Conservation (phyloP, 2,329 filamentous ascomycete genomes). For the Ceratocystis diversiconidia region DNA sequence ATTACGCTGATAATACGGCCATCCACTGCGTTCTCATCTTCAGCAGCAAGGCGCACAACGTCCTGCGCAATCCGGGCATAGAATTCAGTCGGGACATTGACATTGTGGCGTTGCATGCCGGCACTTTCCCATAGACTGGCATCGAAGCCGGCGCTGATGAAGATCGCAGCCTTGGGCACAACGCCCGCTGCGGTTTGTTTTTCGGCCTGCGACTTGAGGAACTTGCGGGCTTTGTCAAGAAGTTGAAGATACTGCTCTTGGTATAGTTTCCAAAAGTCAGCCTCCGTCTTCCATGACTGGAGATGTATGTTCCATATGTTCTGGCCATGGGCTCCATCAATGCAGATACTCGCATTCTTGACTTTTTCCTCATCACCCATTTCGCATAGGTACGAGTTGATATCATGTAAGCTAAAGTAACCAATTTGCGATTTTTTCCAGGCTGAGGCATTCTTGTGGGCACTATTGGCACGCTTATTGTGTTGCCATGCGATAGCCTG, state of each 20-base stretch:
- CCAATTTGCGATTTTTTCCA: slow-evolving; percentile 81
- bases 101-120: slow-evolving; percentile 90
- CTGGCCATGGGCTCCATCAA: slow-evolving; percentile 88
- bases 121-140: slow-evolving; percentile 86
- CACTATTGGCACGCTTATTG: slow-evolving; percentile 66
- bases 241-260: slow-evolving; percentile 61
- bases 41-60: slow-evolving; percentile 65
- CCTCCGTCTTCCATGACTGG: slow-evolving; percentile 66
- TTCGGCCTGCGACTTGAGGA: slow-evolving; percentile 58
- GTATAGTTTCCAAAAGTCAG: slow-evolving; percentile 84
- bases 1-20: slow-evolving; percentile 85
- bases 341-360: slow-evolving; percentile 81
- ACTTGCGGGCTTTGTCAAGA: slow-evolving; percentile 66
- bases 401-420: slow-evolving; percentile 94
- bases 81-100: slow-evolving; percentile 93
- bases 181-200: slow-evolving; percentile 45
- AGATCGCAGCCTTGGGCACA: slow-evolving; percentile 70
- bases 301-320: slow-evolving; percentile 94
- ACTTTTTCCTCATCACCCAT: slow-evolving; percentile 87
- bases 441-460: slow-evolving; percentile 52
- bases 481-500: slow-evolving; percentile 87
- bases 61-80: slow-evolving; percentile 85
- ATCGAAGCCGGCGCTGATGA: slow-evolving; percentile 91
- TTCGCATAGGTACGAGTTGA: slow-evolving; percentile 97
- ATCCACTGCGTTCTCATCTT: slow-evolving; percentile 62